Base-by-base conservation (phyloP, 768 basidiomycete species). In the Tulasnella sp. region DNA sequence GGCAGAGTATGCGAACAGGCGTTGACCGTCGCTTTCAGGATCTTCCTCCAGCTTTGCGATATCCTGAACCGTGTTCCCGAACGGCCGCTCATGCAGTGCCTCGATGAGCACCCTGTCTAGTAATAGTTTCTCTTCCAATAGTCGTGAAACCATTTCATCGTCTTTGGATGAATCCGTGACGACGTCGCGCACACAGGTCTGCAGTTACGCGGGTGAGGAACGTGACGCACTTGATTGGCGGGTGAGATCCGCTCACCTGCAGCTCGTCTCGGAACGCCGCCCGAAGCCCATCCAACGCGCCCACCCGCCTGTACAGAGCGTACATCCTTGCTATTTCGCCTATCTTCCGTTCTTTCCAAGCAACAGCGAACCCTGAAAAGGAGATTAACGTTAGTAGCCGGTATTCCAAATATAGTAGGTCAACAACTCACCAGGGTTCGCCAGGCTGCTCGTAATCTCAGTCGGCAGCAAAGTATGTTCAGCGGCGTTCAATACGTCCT, bases 101-200 rank as follows among this genome's bases (percentile, higher is more conserved):
- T 82, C 81, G 5, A 80, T 80, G 45, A 91, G 85, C 6, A 88
- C 83, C 0, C 81, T 80, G 79, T 92, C 88, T 1, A 87, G 86
- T 42, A 88, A 85, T 7, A 85, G 80, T 80, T 92, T 93, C 84
- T 93, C 89, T 11, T 87, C 83, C 42, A 95, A 86, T 0, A 96
- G 87, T 25, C 87, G 85, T 25, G 88, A 85, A 3, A 96, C 90
- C 93, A 96, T 95, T 25, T 87, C 85, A 14, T 92, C 93, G 74
- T 95, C 94, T 17, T 83, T 84, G 6, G 83, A 83, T 3, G 79
- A 78, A 79, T 93, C 90, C 68, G 86, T 87, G 76, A 95, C 91
- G 77, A 95, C 90, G n/a, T 80, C 79, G 19, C 37, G 11, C 22
- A 70, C 74, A 34, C 68, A 74, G 31, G 54, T 64, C 49, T 64